Evolutionary conservation across 2,329 filamentous ascomycete genomes (phyloP).

Genomic region (Alternaria sp.): DNA sequence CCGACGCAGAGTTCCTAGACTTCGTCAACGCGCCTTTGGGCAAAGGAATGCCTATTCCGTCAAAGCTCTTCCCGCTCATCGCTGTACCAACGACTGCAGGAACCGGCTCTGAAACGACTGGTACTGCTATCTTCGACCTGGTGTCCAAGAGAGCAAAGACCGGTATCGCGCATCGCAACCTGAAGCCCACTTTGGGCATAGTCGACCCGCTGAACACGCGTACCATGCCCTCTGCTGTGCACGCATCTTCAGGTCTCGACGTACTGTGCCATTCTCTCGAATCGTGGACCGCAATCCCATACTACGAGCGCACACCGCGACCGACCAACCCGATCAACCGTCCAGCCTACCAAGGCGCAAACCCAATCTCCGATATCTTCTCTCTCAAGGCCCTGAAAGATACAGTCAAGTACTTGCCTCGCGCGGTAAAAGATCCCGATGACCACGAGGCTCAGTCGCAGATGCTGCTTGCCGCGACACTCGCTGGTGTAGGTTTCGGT

Average conservation of each 20-base stretch:
- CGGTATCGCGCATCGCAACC: slow-evolving; percentile 90
- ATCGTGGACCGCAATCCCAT: slow-evolving; percentile 97
- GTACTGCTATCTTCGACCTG: slow-evolving; percentile 97
- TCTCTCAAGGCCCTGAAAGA: slow-evolving; percentile 81
- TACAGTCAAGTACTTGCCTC: slow-evolving; percentile 91
- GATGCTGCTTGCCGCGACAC: slow-evolving; percentile 92
- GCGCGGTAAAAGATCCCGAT: slow-evolving; percentile 84
- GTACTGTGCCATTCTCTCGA: slow-evolving; percentile 95
- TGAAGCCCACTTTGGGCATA: slow-evolving; percentile 94
- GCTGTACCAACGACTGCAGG: slow-evolving; percentile 86
- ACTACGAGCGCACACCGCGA: slow-evolving; percentile 80
- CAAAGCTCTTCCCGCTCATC: slow-evolving; percentile 75
- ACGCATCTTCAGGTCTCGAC: slow-evolving; percentile 89
- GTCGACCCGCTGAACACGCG: slow-evolving; percentile 86
- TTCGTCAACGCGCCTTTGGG: slow-evolving; percentile 97
- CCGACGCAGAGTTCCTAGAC: slow-evolving; percentile 92
- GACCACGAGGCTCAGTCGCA: slow-evolving; percentile 91
- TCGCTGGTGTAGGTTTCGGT: slow-evolving; percentile 95
- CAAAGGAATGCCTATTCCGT: slow-evolving; percentile 77
- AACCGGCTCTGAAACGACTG: slow-evolving; percentile 92
- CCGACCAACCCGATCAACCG: slow-evolving; percentile 88
- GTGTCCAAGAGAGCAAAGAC: slow-evolving; percentile 91
- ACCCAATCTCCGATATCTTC: slow-evolving; percentile 98
- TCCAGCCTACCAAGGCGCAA: slow-evolving; percentile 95
- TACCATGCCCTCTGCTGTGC: slow-evolving; percentile 94